Evolutionary conservation across 176 grass and related monocot species (phyloP).

Genomic region (Lolium rigidum): DNA sequence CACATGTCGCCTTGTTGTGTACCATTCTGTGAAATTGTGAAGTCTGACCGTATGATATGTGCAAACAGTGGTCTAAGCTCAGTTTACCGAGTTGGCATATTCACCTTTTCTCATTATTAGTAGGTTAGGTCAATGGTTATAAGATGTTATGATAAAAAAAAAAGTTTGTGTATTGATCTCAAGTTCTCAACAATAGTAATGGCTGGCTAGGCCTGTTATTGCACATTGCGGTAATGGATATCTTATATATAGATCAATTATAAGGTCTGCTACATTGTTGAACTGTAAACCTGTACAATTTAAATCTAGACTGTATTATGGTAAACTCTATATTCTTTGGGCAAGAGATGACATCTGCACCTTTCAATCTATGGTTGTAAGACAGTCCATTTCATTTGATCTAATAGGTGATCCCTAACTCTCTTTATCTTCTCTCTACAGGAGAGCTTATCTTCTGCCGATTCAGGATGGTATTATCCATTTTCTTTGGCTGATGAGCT

Average conservation of each 20-base stretch:
- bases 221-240: neutral
- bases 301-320: neutral
- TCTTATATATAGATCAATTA: neutral
- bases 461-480: conserved; percentile 18
- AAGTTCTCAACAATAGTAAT: neutral
- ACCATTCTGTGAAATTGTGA: no score
- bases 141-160: no score
- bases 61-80: no score
- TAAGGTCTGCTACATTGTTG: neutral
- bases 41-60: no score
- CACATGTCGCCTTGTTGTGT: no score
- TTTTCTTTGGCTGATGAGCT: conserved; percentile 43
- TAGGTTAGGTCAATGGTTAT: no score
- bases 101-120: no score
- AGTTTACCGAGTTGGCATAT: no score
- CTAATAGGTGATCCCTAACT: neutral
- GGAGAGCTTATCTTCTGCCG: conserved; percentile 35
- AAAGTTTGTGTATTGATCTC: neutral
- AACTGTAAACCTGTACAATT: neutral
- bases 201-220: neutral
- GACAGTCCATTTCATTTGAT: neutral
- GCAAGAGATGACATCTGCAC: neutral
- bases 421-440: neutral
- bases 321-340: neutral
- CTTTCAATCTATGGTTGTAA: neutral